phyloP scores from a whole-genome alignment of 257 asterid genomes.

The Vinca minor region DNA sequence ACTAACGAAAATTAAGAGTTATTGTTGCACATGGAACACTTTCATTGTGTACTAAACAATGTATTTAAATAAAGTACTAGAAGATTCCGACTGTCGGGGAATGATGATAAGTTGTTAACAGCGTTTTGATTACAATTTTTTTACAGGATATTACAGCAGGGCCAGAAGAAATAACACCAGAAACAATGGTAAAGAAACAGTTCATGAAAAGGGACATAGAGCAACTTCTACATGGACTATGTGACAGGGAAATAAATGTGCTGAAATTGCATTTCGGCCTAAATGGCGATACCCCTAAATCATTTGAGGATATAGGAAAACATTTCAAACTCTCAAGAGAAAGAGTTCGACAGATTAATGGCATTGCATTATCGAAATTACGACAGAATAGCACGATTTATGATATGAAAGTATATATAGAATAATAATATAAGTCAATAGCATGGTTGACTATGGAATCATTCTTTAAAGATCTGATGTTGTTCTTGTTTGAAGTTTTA shows the following conservation, averaged over 20 bases:
- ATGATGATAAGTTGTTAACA: not conserved
- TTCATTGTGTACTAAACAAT: no score
- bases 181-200: constrained; percentile 45
- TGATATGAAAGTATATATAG: constrained; percentile 34
- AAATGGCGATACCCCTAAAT: constrained; percentile 33
- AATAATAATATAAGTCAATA: constrained; percentile 3
- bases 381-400: constrained; percentile 19
- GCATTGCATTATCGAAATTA: constrained; percentile 43
- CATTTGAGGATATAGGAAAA: constrained; percentile 61
- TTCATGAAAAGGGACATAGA: constrained; percentile 28
- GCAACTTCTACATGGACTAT: constrained; percentile 34
- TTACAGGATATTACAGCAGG: constrained; percentile 48
- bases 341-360: constrained; percentile 58
- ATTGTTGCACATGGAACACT: no score
- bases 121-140: not conserved
- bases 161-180: constrained; percentile 47
- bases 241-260: constrained; percentile 46
- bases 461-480: not conserved
- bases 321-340: constrained; percentile 51
- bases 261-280: constrained; percentile 49
- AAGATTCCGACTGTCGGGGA: no score
- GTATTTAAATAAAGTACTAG: no score
- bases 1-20: no score
- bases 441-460: not conserved
- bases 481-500: not conserved